Base-by-base conservation (phyloP, 2,329 filamentous ascomycete species). In the Xylariaceae sp. region DNA sequence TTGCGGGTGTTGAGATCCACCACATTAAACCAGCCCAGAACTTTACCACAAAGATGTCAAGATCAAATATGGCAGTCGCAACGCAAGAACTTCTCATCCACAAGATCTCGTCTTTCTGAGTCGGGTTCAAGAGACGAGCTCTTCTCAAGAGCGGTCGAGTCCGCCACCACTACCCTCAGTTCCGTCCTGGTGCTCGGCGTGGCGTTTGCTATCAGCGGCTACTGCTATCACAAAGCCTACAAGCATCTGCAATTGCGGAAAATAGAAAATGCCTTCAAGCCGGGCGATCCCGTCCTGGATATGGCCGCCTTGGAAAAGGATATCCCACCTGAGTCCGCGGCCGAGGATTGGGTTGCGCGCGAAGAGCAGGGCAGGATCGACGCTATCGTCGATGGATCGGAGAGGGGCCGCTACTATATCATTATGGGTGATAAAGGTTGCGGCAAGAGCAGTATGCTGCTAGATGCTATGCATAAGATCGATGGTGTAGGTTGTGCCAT, bases 341-440 rank as follows among this genome's bases (percentile, higher is more conserved):
- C 71, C 44, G 80, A 88, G 65, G 86, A 89, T 68, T 97, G 94
- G 94, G 86, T 97, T 53, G 75, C 83, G 64, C 87, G 93, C 34
- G 85, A 88, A 11, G 93, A 99, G 77, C 94, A 99, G 73, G 73
- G 77, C 3, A 84, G 82, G 61, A 87, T 99, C 63, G 88, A 99
- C 72, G 78, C 77, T n/a, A 97, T 99, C 64, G 83, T 99, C 23
- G 77, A 82, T 52, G 94, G 94, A 1, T 75, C 80, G 2, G 80
- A 84, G 34, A 79, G 79, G 51, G 94, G 94, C 9, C 92, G 95
- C 71, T 99, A 99, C 71, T 90, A 94, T 73, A 81, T 99, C 1
- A 79, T 99, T 2, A 86, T 97, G 51, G 94, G 94, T 50, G 94
- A 97, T 71, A 97, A 99, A 76, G 94, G 94, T 4, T 95, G 90